Base-by-base conservation (phyloP, 805 yeast species). In the Huiozyma sinensis region DNA sequence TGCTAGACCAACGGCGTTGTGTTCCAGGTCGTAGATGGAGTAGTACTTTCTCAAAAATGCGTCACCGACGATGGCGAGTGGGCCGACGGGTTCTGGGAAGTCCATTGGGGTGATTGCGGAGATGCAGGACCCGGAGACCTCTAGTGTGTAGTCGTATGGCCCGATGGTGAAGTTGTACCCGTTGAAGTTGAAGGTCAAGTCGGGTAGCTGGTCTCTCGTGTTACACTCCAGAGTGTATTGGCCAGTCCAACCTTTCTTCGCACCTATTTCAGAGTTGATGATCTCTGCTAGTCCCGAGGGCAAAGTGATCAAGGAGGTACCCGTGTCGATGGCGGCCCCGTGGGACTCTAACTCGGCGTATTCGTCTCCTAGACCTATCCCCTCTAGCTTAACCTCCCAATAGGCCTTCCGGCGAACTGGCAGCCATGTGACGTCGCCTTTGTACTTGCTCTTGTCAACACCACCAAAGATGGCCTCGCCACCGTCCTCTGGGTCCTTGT, bases 331-430 rank as follows among this genome's bases (percentile, higher is more conserved):
- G 49, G 95, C 96, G 58, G 97, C 98, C 65, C 98, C 98, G 49
- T 88, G 81, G 59, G 70, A 71, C 54, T 74, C 76, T 59, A 92
- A 77, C 55, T 73, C 77, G 41, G 97, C 96, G 60, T 76, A 84
- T 69, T 92, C 95, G 54, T 83, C 84, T 58, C 98, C 98, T 50
- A 92, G 75, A 38, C 89, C 85, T 63, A 92, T 73, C 55, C 95
- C 89, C 56, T 87, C 87, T 55, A 92, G 83, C 55, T 82, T 77
- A 48, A 92, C 98, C 74, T 92, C 98, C 98, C 98, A 92, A 77
- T 92, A 92, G 32, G 97, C 98, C 80, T 89, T 88, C 76, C 98
- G 86, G 74, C 98, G 87, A 50, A 92, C 94, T 47, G 98, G 98
- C 68, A 92, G 76, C 88, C 95, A 88, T 43, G 90, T 84, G 58